A percentile compares a stretch with the other conserved stretches of the same genome.
Conservation (phyloP, 257 asterid genomes). For the Solanum sejunctum region DNA sequence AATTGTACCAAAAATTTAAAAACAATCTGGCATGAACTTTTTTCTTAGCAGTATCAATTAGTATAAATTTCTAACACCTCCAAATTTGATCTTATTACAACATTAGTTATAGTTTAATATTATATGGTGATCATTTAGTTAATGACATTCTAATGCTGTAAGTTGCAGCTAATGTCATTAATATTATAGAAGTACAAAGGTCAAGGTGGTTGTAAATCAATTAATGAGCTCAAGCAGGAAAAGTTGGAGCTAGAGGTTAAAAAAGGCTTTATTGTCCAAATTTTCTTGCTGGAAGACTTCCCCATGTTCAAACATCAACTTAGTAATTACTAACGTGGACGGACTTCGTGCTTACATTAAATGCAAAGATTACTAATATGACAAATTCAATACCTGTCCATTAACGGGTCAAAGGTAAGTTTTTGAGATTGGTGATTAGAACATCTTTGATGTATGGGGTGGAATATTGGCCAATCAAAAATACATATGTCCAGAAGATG, state of each 20-base stretch:
- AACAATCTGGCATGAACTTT: background rate
- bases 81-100: background rate
- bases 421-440: too few relatives aligned
- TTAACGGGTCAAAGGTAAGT: too few relatives aligned
- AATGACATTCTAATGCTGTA: background rate
- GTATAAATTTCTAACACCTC: background rate
- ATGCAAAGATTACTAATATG: background rate
- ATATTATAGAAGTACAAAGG: background rate
- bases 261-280: background rate
- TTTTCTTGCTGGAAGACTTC: background rate
- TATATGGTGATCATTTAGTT: background rate
- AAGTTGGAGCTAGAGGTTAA: background rate
- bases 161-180: background rate
- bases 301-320: background rate
- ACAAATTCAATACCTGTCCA: too few relatives aligned
- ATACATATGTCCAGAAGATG: too few relatives aligned
- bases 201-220: background rate
- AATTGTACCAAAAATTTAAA: background rate
- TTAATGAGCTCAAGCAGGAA: background rate
- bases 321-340: background rate
- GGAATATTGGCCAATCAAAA: too few relatives aligned
- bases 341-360: background rate
- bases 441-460: too few relatives aligned
- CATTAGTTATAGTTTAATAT: background rate
- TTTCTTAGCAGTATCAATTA: background rate